phyloP scores from a whole-genome alignment of 2,329 filamentous ascomycete genomes.

The Fusarium proliferatum region DNA sequence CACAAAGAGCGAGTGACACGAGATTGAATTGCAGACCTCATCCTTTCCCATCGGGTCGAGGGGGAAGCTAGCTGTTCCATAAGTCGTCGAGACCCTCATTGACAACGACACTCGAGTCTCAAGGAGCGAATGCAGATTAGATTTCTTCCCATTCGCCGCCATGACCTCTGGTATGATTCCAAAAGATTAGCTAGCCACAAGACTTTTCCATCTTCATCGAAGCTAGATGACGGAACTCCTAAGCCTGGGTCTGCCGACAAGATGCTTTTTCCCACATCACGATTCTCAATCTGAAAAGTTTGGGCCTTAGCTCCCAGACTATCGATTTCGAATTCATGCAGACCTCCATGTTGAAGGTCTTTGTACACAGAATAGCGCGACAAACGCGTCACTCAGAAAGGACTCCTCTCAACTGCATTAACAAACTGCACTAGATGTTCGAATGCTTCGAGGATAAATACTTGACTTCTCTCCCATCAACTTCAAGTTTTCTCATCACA shows the following conservation, averaged over 20 bases:
- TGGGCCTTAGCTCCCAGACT: background rate
- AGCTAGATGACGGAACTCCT: rapidly evolving
- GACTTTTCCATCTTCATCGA: too few species aligned
- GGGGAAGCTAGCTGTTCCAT: too few species aligned
- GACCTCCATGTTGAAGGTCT: background rate
- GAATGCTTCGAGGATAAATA: background rate
- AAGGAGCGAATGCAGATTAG: too few species aligned
- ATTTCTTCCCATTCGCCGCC: too few species aligned
- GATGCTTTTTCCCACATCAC: background rate
- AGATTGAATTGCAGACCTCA: background rate
- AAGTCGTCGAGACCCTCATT: too few species aligned
- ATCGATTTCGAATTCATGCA: conserved; percentile 9
- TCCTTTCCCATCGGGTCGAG: too few species aligned
- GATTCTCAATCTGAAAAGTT: background rate
- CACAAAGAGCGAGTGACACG: too few species aligned
- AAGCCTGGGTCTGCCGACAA: rapidly evolving
- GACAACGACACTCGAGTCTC: too few species aligned
- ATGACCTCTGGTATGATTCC: too few species aligned
- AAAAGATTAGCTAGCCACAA: too few species aligned
- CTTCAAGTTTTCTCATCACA: background rate
- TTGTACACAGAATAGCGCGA: background rate
- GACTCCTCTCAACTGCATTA: too few species aligned
- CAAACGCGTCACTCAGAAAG: background rate
- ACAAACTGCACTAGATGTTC: too few species aligned
- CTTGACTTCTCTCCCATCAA: background rate